A percentile compares a stretch with the other conserved stretches of the same genome.
phyloP scores from a whole-genome alignment of 495 filamentous ascomycete species.

The Penicillium crystallinum region DNA sequence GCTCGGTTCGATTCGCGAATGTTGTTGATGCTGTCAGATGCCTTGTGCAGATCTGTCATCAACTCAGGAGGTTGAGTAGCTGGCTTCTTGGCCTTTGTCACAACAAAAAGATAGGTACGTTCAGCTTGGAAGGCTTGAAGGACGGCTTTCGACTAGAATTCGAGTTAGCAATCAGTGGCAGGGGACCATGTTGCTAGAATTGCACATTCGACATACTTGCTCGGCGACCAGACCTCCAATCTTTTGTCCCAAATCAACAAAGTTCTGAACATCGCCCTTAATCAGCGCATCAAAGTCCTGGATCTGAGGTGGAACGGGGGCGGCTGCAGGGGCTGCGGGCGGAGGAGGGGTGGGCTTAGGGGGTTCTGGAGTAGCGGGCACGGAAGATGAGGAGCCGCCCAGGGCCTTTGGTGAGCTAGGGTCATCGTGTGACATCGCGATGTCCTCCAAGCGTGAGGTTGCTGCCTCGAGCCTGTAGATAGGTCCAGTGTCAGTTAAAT shows the following conservation, averaged over 20 bases:
- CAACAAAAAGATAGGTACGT: constrained; percentile 79
- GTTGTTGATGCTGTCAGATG: constrained; percentile 67
- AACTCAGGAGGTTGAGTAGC: constrained; percentile 65
- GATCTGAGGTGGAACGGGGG: constrained; percentile 68
- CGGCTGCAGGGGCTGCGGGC: constrained; percentile 43
- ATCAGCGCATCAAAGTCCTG: constrained; percentile 84
- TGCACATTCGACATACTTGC: constrained; percentile 51
- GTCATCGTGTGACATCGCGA: constrained; percentile 65
- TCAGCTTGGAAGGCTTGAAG: constrained; percentile 70
- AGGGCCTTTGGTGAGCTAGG: constrained; percentile 48
- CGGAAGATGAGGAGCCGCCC: constrained; percentile 33
- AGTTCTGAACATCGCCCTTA: constrained; percentile 66
- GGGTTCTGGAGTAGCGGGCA: constrained; percentile 32
- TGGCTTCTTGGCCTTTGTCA: constrained; percentile 90
- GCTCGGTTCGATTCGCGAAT: constrained; percentile 73
- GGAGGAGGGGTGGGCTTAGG: constrained; percentile 40
- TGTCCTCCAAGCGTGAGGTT: constrained; percentile 92
- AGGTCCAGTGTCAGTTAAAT: constrained; percentile 22
- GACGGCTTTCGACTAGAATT: constrained; percentile 52
- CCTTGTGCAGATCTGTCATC: constrained; percentile 75
- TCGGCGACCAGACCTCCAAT: constrained; percentile 74
- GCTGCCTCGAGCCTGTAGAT: constrained; percentile 85
- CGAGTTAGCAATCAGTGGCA: constrained; percentile 4
- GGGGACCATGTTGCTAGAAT: not conserved
- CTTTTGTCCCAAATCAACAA: constrained; percentile 68